These are phyloP conservation scores for Acrodontium crateriforme DNA, from an alignment of 2,329 filamentous ascomycete genomes.

Conservation along the genomic window DNA sequence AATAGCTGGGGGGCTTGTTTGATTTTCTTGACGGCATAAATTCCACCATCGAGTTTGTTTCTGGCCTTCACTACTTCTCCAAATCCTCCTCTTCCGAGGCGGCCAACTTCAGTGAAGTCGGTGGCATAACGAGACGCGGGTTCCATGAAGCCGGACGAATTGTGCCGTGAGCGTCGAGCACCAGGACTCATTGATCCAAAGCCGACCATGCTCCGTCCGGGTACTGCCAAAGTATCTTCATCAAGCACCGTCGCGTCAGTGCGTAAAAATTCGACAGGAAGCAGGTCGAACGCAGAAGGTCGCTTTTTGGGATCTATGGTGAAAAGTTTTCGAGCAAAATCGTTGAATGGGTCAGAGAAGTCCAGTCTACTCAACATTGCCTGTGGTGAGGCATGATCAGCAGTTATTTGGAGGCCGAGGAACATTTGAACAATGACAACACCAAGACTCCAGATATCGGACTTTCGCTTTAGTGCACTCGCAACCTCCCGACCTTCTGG, in stretches of 20 bases:
- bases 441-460: constrained; percentile 91
- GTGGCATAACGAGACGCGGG: constrained; percentile 59
- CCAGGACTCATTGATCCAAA: constrained; percentile 5
- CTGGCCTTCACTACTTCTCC: constrained; percentile 92
- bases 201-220: not conserved
- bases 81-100: constrained; percentile 85
- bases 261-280: constrained; percentile 43
- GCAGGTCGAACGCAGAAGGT: constrained; percentile 63
- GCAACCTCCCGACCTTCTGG: constrained; percentile 6
- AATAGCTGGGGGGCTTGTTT: constrained; percentile 59
- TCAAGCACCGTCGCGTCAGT: constrained; percentile 33
- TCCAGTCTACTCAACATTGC: constrained; percentile 56
- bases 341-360: constrained; percentile 61
- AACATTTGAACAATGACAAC: constrained; percentile 88
- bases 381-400: constrained; percentile 66
- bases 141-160: constrained; percentile 18
- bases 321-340: constrained; percentile 74
- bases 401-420: constrained; percentile 64
- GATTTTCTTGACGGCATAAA: constrained; percentile 96
- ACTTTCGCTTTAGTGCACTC: constrained; percentile 45
- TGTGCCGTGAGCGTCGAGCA: constrained; percentile 18
- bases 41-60: constrained; percentile 82
- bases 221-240: constrained; percentile 2
- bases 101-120: constrained; percentile 82
- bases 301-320: constrained; percentile 71